Percentiles rank a stretch among this genome's conserved stretches.
phyloP scores from a whole-genome alignment of 257 asterid genomes.

The Fraxinus cuspidata region DNA sequence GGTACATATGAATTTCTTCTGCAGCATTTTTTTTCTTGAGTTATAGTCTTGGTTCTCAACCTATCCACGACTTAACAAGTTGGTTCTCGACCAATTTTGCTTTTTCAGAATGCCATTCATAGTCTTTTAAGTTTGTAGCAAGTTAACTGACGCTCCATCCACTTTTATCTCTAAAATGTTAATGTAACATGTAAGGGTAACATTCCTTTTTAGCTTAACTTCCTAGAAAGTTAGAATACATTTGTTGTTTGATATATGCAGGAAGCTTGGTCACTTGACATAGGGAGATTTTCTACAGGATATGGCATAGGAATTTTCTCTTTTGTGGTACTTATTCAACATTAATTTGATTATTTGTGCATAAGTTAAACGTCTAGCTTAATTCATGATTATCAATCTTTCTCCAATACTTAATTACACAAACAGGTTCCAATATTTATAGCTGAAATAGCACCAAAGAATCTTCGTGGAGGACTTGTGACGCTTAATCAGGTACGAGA shows the following conservation, averaged over 20 bases:
- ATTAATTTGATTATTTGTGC: background rate
- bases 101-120: no score
- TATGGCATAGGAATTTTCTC: slow-evolving; percentile 86
- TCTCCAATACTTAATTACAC: background rate
- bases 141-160: no score
- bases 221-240: no score
- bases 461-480: slow-evolving; percentile 87
- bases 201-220: no score
- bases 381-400: background rate
- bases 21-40: no score
- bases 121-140: no score
- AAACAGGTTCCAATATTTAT: slow-evolving; percentile 79
- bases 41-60: no score
- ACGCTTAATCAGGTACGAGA: slow-evolving; percentile 68
- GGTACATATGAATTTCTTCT: slow-evolving; percentile 32
- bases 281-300: slow-evolving; percentile 84
- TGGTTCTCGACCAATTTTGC: no score
- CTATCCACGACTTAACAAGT: no score
- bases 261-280: slow-evolving; percentile 65
- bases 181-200: no score
- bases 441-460: slow-evolving; percentile 83
- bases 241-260: slow-evolving; percentile 24
- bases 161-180: no score
- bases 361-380: background rate
- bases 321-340: slow-evolving; percentile 55